These are phyloP conservation scores for Ganoderma resinaceum DNA, from an alignment of 1,284 basidiomycete species.

Conservation along the genomic window DNA sequence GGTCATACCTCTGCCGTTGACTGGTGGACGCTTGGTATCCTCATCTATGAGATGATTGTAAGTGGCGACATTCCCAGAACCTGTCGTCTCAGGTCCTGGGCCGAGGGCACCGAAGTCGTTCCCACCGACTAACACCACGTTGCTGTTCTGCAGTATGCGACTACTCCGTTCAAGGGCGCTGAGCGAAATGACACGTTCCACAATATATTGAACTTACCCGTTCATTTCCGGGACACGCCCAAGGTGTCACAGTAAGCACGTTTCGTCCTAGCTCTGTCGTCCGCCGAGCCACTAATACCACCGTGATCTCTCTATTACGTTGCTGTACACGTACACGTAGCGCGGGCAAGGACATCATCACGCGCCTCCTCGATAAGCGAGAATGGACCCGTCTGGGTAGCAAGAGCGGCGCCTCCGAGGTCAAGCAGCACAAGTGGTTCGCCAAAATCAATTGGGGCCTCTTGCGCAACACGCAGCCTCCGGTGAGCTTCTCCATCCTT, in stretches of 20 bases:
- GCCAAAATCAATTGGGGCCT: constrained; percentile 96
- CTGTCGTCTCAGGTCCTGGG: constrained; percentile 13
- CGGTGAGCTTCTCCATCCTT: constrained; percentile 62
- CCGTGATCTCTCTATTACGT: constrained; percentile 28
- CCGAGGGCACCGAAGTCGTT: constrained; percentile 17
- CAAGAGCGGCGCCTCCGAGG: constrained; percentile 94
- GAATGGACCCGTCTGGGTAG: constrained; percentile 91
- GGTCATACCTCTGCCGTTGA: constrained; percentile 99
- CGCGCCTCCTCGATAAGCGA: constrained; percentile 92
- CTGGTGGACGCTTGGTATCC: constrained; percentile 99
- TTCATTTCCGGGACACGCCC: constrained; percentile 88
- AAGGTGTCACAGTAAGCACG: constrained; percentile 82
- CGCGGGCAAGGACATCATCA: constrained; percentile 87
- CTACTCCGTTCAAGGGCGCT: constrained; percentile 97
- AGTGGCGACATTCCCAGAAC: constrained; percentile 47
- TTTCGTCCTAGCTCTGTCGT: constrained; percentile 27
- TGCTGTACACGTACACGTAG: constrained; percentile 51
- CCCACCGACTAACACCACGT: constrained; percentile 24
- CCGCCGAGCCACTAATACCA: constrained; percentile 23
- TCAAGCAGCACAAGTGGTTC: constrained; percentile 99
- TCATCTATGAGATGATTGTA: constrained; percentile 99
- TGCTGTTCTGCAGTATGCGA: constrained; percentile 76
- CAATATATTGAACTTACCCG: constrained; percentile 91
- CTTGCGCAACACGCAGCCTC: constrained; percentile 91
- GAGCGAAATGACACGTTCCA: constrained; percentile 96